Conservation (phyloP, 2,329 filamentous ascomycete species). For the Calonectria honghensis region DNA sequence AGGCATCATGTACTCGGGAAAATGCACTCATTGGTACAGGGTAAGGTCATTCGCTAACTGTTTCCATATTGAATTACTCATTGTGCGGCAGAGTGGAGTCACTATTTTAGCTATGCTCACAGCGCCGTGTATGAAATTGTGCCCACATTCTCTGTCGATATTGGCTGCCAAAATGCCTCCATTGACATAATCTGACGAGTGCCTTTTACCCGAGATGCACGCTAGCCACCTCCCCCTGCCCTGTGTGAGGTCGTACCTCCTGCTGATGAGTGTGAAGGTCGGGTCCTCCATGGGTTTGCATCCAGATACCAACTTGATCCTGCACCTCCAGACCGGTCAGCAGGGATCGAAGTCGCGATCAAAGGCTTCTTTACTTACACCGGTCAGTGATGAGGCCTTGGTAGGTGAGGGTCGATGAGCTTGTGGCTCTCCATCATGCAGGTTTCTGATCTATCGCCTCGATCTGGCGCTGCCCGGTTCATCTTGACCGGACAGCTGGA, state of each 20-base stretch:
- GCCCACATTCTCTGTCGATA: constrained; percentile 11
- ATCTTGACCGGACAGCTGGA: constrained; percentile 38
- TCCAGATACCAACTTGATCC: constrained; percentile 12
- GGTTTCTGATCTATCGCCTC: constrained; percentile 38
- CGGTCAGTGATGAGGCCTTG: constrained; percentile 31
- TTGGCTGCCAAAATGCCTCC: constrained; percentile 13
- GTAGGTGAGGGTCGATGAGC: constrained; percentile 37
- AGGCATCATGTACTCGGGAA: constrained; percentile 15
- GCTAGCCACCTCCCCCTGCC: constrained; percentile 3
- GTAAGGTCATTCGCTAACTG: constrained; percentile 10
- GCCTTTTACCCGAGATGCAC: constrained; percentile 8
- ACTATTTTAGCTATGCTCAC: constrained; percentile 25
- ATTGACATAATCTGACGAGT: not conserved
- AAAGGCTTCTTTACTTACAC: constrained; percentile 13
- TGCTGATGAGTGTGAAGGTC: constrained; percentile 1
- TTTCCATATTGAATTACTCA: constrained; percentile 12
- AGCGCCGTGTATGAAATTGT: constrained; percentile 22
- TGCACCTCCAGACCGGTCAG: constrained; percentile 27
- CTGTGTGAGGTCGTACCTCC: not conserved
- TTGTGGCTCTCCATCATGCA: constrained; percentile 40
- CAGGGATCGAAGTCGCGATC: constrained; percentile 15
- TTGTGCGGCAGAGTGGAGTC: constrained; percentile 32
- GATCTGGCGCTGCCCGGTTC: constrained; percentile 30
- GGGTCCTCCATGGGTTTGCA: constrained; percentile 11
- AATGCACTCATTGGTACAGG: constrained; percentile 21